Base-by-base conservation (phyloP, 1,139 yeast species). In the Taiozyma sp. region DNA sequence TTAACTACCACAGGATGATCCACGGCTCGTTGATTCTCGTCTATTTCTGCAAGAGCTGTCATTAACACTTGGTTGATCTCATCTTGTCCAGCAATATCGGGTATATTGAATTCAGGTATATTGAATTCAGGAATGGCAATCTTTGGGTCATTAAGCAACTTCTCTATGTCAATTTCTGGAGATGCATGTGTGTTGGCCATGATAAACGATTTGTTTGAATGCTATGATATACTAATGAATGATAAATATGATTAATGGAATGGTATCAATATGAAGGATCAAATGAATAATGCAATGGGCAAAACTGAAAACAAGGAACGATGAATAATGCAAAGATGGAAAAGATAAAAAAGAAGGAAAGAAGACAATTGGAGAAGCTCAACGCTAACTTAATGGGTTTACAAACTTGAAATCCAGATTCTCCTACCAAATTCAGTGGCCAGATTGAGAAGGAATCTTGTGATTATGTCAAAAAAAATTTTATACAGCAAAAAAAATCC, bases 21-120 rank as follows among this genome's bases (percentile, higher is more conserved):
- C 6, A 32, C 22, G n/a, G 32, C 13, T 30, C 44, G 32, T 29
- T 52, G 54, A 19, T 46, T 52, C 38, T 58, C 56, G 30, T 56
- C 51, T 19, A 61, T 57, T 44, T 60, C 60, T 4, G 58, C 61
- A 5, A 61, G 44, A 2, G 61, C 61, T 34, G 56, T 53, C 34
- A 34, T 34, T 16, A 56, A 36, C 2, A 48, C 59, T 41, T 51
- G 46, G 24, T 56, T 49, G 24, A 56, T 53, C 29, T 56, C 59
- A 19, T 51, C 46, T 44, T 45, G 52, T 14, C 41, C 27, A 9
- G 47, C 27, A 10, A 29, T 40, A 14, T 47, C 48, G 8, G 32
- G 45, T 12, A 34, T 14, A 6, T 41, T 28, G 23, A 53, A 43
- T 12, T 44, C 52, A 29, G 48, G 38, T 12, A 34, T 14, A 6